Evolutionary conservation across 2,329 filamentous ascomycete genomes (phyloP).

Genomic region (Diaporthe citriasiana): DNA sequence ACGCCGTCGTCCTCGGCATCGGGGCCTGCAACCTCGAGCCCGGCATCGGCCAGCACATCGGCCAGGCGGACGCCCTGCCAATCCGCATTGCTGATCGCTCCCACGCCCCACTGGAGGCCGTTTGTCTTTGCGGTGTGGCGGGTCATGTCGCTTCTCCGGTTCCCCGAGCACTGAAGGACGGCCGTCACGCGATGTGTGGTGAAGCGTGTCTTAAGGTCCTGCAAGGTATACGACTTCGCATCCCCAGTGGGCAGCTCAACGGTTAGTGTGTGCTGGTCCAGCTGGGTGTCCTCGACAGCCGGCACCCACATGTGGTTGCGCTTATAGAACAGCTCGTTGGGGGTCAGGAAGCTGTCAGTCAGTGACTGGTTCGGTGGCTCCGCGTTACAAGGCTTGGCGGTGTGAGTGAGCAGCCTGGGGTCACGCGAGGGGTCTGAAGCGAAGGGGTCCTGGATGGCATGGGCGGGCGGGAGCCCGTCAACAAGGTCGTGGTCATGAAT

Average conservation of each 20-base stretch:
- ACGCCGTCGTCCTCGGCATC: constrained; percentile 40
- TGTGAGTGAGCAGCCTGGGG: constrained; percentile 64
- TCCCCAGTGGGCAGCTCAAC: constrained; percentile 70
- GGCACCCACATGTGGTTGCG: constrained; percentile 77
- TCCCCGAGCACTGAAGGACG: constrained; percentile 72
- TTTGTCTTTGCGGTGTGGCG: constrained; percentile 62
- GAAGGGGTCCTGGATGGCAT: constrained; percentile 73
- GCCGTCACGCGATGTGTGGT: constrained; percentile 65
- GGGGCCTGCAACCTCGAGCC: constrained; percentile 53
- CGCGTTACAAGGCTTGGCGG: constrained; percentile 71
- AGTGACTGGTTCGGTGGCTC: constrained; percentile 68
- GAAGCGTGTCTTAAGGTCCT: constrained; percentile 68
- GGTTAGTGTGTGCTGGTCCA: constrained; percentile 61
- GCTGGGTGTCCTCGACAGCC: constrained; percentile 54
- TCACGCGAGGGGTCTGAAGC: constrained; percentile 67
- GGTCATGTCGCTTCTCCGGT: constrained; percentile 73
- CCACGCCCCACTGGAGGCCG: constrained; percentile 71
- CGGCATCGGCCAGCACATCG: constrained; percentile 70
- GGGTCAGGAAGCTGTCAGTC: constrained; percentile 65
- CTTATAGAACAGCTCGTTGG: constrained; percentile 70
- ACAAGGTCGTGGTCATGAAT: constrained; percentile 71
- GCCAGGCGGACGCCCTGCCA: constrained; percentile 70
- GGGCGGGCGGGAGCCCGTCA: constrained; percentile 67
- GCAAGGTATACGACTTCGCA: constrained; percentile 65
- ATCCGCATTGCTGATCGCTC: constrained; percentile 71